A percentile compares a stretch with the other conserved stretches of the same genome.
Conservation (phyloP, 768 basidiomycete genomes). For the Peribolospora kevripleyi region DNA sequence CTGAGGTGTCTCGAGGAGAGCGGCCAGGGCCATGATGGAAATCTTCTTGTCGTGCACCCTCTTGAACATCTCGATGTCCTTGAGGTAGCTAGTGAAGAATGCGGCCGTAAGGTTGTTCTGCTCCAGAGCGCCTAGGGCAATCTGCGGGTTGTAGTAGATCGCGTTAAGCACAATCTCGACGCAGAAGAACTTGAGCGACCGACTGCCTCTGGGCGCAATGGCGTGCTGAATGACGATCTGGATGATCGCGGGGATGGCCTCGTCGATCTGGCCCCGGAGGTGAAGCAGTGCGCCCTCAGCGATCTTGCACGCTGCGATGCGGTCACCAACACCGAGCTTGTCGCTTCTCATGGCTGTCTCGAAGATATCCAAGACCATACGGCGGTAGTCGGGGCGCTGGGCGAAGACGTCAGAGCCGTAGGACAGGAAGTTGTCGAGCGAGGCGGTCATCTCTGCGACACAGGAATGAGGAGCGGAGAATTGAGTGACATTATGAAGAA, state of each 20-base stretch:
- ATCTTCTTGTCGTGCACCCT: slow-evolving; percentile 81
- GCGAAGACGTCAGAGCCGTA: slow-evolving; percentile 57
- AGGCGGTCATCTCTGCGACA: slow-evolving; percentile 53
- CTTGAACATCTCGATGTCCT: slow-evolving; percentile 31
- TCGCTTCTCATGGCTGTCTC: slow-evolving; percentile 41
- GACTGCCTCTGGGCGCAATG: slow-evolving; percentile 39
- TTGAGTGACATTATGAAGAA: slow-evolving; percentile 11
- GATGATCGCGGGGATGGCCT: slow-evolving; percentile 24
- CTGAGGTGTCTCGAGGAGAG: slow-evolving; percentile 40
- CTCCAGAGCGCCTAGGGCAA: slow-evolving; percentile 54
- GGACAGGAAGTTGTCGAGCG: slow-evolving; percentile 67
- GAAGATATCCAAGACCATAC: slow-evolving; percentile 64
- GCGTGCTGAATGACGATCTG: slow-evolving; percentile 22
- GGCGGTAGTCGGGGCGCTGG: slow-evolving; percentile 43
- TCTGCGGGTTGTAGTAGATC: slow-evolving; percentile 57
- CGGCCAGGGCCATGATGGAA: slow-evolving; percentile 47
- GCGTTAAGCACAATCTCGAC: slow-evolving; percentile 62
- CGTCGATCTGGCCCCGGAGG: slow-evolving; percentile 49
- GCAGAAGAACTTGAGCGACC: slow-evolving; percentile 44
- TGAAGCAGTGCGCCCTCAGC: slow-evolving; percentile 62
- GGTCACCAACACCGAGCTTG: slow-evolving; percentile 59
- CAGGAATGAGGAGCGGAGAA: neutral
- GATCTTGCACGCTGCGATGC: slow-evolving; percentile 59
- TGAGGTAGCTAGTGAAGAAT: slow-evolving; percentile 79
- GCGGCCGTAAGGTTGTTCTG: slow-evolving; percentile 33